A percentile compares a stretch with the other conserved stretches of the same genome.
Evolutionary conservation across 352 stramenopile genomes (phyloP).

Genomic region (Phytopythium vexans): DNA sequence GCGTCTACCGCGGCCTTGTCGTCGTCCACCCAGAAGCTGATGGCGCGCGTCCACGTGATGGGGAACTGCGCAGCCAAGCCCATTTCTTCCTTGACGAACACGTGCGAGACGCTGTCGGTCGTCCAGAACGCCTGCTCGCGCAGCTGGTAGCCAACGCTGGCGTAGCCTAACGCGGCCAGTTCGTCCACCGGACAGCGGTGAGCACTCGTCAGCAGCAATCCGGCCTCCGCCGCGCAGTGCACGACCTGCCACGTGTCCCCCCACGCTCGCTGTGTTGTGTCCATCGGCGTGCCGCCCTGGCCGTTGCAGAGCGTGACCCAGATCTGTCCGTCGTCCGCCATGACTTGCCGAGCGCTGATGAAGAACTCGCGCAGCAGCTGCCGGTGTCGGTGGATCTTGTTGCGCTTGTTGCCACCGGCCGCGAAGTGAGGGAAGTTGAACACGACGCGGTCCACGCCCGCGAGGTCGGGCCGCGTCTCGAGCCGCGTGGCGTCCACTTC

Average conservation of each 20-base stretch:
- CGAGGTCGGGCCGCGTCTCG: slow-evolving; percentile 10
- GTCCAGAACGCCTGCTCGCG: slow-evolving; percentile 75
- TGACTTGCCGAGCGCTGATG: slow-evolving; percentile 47
- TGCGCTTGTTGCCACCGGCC: slow-evolving; percentile 59
- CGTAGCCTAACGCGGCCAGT: slow-evolving; percentile 65
- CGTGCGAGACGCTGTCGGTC: slow-evolving; percentile 56
- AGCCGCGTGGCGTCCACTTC: slow-evolving; percentile 73
- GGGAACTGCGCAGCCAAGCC: slow-evolving; percentile 42
- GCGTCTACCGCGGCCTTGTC: slow-evolving; percentile 45
- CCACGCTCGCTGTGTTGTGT: slow-evolving; percentile 39
- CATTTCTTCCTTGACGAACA: slow-evolving; percentile 54
- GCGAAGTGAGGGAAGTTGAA: slow-evolving; percentile 89
- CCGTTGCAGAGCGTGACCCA: slow-evolving; percentile 82
- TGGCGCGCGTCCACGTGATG: slow-evolving; percentile 58
- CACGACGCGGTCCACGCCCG: slow-evolving; percentile 65
- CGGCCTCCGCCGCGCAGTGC: slow-evolving; percentile 49
- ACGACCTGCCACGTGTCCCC: slow-evolving; percentile 84
- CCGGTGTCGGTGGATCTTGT: slow-evolving; percentile 83
- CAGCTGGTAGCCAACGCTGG: slow-evolving; percentile 77
- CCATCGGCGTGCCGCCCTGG: slow-evolving; percentile 73
- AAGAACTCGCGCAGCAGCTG: slow-evolving; percentile 81
- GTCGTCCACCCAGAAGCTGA: slow-evolving; percentile 79
- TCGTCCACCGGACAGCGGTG: slow-evolving; percentile 61
- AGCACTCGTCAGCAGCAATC: slow-evolving; percentile 55
- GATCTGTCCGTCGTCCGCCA: slow-evolving; percentile 53